Evolutionary conservation across 2,329 filamentous ascomycete species (phyloP), one percentile per base, ranked within the genome.

Genomic region (Dothidotthia symphoricarpi): DNA sequence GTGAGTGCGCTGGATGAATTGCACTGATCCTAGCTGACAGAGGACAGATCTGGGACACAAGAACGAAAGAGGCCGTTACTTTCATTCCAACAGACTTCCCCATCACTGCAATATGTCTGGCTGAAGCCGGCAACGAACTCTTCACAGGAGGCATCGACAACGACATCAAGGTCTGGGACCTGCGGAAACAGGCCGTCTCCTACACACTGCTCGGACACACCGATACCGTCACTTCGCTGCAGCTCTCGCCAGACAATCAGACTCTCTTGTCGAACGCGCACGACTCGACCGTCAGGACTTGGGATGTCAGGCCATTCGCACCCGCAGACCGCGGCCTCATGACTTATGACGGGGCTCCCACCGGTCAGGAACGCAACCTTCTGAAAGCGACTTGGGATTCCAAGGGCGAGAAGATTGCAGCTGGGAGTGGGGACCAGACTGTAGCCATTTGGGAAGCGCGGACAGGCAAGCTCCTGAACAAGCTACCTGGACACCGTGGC

Each of bases 71-170:
- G 36, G 91, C 89, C 0, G 80, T 86, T 39, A 87, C 94, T 57
- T 89, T 90, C 55, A 85, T 97, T 47, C 82, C 91, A 61, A 95
- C 90, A 0, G 85, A 93, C 45, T 95, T 94, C 44, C 93, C 93
- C 1, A 82, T 98, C 39, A 97, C 93, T 2, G 86, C 91, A 0
- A 81, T 97, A 5, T 88, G 89, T 12, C 75, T 97, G n/a, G 85
- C 90, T 0, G 89, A 95, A 64, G 89, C 91, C 2, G 93, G 93
- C 13, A 95, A 95, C 64, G 93, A 97, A 70, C 81, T 98, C 16
- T 98, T 93, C 67, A 86, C 87, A 6, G 91, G 91, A 31, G 87
- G 90, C 15, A 96, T 98, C 53, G 93, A 97, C 70, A 96, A 97
- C 62, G 89, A 94, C 55, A 95, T 98, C 64, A 88, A 90, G 57